Percentiles rank a stretch among this genome's conserved stretches.
phyloP scores from a whole-genome alignment of 768 basidiomycete species.

The Agaricus subrufescens region DNA sequence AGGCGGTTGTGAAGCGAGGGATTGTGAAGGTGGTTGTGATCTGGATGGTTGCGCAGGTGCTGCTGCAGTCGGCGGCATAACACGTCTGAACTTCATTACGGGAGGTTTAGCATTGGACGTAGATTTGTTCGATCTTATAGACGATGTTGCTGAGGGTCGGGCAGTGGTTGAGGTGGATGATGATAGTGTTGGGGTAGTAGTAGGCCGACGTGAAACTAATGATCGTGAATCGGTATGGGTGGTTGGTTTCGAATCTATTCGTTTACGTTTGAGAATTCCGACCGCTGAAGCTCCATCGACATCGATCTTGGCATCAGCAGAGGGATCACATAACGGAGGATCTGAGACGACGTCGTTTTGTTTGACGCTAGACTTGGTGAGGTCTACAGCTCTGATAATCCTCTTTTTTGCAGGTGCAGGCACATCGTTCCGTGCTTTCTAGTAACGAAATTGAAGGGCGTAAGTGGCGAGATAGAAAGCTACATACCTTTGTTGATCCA shows the following conservation, averaged over 20 bases:
- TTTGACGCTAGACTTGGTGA: not conserved
- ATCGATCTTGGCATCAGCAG: not conserved
- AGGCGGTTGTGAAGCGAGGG: not conserved
- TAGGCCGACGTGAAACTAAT: slow-evolving; percentile 24
- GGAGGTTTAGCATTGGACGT: not conserved
- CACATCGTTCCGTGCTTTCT: not conserved
- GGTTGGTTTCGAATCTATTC: slow-evolving; percentile 25
- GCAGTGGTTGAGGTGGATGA: not conserved
- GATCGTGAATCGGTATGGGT: slow-evolving; percentile 23
- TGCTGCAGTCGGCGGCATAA: slow-evolving; percentile 13
- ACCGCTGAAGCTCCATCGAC: slow-evolving; percentile 7
- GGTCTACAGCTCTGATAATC: slow-evolving; percentile 8
- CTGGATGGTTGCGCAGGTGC: slow-evolving; percentile 7
- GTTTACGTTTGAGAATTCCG: slow-evolving; percentile 34
- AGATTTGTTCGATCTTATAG: not conserved
- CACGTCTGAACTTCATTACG: slow-evolving; percentile 16
- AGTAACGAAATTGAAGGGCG: not conserved
- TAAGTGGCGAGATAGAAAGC: not conserved
- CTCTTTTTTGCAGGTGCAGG: not conserved
- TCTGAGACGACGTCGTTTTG: not conserved
- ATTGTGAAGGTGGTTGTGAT: not conserved
- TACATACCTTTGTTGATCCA: not conserved
- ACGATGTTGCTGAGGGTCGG: not conserved
- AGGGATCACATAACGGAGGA: not conserved
- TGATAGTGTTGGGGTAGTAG: slow-evolving; percentile 13